Evolutionary conservation across 192 early-diverging fungal genomes (phyloP), one percentile per base, ranked within the genome.

Genomic region (Oehlia diaphana): DNA sequence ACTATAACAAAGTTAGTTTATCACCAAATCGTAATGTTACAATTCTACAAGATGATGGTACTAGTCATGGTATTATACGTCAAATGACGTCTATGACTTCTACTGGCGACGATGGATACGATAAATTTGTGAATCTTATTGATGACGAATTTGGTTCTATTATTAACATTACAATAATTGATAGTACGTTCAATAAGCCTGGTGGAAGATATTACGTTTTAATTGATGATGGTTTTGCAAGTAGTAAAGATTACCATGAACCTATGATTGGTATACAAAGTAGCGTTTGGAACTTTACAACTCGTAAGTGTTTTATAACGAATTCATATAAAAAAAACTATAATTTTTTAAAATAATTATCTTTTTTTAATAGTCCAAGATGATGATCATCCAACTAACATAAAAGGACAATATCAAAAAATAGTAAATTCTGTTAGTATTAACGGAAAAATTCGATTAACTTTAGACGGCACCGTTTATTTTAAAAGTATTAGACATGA

Each of bases 151-250:
- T 7, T 47, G 50, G 50, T 12, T 10, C 13, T n/a, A 58, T 2
- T 26, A n/a, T 73, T 9, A 73, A 6, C 26, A 14, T 47, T 2
- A 53, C n/a, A 0, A 28, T 73, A 23, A 31, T 73, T 5, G 3
- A 44, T 2, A 63, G 74, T 39, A 76, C 74, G 2, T 76, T 76
- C 6, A 76, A 63, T 31, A 1, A 19, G 26, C 61, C 50, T 2
- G 35, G 28, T 37, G 9, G 9, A 7, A 53, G 19, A 42, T 76
- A 63, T 76, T 37, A 64, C 64, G 74, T 76, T 12, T 9, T 28
- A 63, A 16, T 76, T 61, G 74, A 76, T 63, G 63, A 62, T 28
- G 63, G 63, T 44, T 76, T 76, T 37, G 62, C 33, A 76, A 63
- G 3, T 7, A 63, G 61, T 23, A 35, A 6, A 63, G 9, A 14